Conservation (phyloP, 1,139 yeast species). For the Zygosaccharomyces sapae region DNA sequence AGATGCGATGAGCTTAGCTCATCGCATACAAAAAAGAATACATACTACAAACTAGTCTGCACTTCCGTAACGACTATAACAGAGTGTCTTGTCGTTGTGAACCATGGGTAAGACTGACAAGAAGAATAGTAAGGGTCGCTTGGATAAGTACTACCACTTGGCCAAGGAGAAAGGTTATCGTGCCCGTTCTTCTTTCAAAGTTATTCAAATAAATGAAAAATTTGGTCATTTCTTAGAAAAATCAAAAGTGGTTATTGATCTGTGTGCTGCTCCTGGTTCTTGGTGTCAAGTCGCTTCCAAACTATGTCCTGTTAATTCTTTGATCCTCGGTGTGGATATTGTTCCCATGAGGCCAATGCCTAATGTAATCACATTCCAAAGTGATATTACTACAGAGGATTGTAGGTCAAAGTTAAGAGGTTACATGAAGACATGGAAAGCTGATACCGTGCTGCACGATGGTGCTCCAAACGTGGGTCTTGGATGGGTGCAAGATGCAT, state of each 20-base stretch:
- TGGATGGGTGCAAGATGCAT: constrained; percentile 99
- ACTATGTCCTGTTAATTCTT: constrained; percentile 84
- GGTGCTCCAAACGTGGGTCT: constrained; percentile 99
- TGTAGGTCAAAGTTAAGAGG: constrained; percentile 92
- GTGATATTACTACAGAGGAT: constrained; percentile 97
- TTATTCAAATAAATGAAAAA: constrained; percentile 91
- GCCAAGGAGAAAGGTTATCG: constrained; percentile 98
- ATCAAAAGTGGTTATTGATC: constrained; percentile 94
- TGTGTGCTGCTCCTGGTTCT: constrained; percentile 99
- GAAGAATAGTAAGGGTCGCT: constrained; percentile 98
- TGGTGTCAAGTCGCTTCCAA: constrained; percentile 99
- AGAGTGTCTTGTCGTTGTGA: background rate
- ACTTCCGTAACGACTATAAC: background rate
- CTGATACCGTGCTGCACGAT: constrained; percentile 95
- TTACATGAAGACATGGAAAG: constrained; percentile 98
- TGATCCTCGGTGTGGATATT: constrained; percentile 95
- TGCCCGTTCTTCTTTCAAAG: constrained; percentile 97
- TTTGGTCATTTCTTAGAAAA: constrained; percentile 92
- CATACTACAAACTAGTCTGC: background rate
- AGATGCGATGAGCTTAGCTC: constrained; percentile 23
- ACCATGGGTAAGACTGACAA: constrained; percentile 88
- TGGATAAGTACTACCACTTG: constrained; percentile 90
- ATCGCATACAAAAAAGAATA: constrained; percentile 8
- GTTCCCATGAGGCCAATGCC: constrained; percentile 95
- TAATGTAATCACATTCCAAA: constrained; percentile 87